A percentile compares a stretch with the other conserved stretches of the same genome.
Conservation (phyloP, 2,329 filamentous ascomycete genomes). For the Alternaria metachromatica region DNA sequence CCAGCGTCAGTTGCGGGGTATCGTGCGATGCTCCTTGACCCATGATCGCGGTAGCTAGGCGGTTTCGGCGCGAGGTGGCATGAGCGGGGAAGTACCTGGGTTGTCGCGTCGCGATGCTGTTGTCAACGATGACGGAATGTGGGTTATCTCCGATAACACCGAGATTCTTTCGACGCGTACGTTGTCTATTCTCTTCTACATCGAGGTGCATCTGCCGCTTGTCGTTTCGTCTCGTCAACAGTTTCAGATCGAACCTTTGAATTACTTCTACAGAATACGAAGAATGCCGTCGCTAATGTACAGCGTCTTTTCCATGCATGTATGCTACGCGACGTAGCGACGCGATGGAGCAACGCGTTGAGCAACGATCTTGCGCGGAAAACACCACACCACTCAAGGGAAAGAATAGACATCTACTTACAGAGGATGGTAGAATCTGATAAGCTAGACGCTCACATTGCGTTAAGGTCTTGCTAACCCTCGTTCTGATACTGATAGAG, state of each 20-base stretch:
- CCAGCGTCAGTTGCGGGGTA: conserved; percentile 35
- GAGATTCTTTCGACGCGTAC: not conserved
- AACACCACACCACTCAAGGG: not conserved
- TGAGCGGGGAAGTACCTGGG: not conserved
- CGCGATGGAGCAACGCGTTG: not conserved
- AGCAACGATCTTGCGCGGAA: not conserved
- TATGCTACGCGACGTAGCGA: not conserved
- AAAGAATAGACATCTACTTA: not conserved
- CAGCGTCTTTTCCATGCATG: not conserved
- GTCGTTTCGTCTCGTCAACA: not conserved
- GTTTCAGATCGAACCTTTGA: not conserved
- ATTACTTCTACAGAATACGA: not conserved
- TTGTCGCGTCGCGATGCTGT: conserved; percentile 4
- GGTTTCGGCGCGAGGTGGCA: conserved; percentile 6
- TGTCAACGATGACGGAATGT: conserved; percentile 11
- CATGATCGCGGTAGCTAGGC: conserved; percentile 27
- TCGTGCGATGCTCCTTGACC: conserved; percentile 42
- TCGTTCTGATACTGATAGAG: not conserved
- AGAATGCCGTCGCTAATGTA: not conserved
- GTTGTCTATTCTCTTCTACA: not conserved
- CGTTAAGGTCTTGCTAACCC: not conserved
- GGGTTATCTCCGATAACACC: conserved; percentile 16
- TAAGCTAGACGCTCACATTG: not conserved
- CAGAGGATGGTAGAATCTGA: not conserved
- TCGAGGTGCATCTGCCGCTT: not conserved